Percentiles rank a stretch among this genome's conserved stretches.
Evolutionary conservation across 345 rosid species (phyloP).

Genomic region (Populus ilicifolia): DNA sequence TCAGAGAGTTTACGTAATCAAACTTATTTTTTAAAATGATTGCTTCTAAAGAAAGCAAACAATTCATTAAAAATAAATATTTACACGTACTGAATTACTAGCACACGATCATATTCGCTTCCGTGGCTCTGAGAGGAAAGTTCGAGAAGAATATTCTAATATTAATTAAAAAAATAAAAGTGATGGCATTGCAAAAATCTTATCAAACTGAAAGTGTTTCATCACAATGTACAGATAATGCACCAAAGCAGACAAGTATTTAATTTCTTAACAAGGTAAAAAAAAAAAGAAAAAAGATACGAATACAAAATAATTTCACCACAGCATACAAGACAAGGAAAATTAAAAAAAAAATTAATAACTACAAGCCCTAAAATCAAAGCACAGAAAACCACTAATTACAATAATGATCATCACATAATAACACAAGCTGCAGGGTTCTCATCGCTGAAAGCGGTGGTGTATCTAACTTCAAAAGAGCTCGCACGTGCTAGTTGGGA

Average conservation of each 20-base stretch:
- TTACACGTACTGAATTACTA: no score
- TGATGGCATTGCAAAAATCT: no score
- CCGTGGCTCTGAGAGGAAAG: no score
- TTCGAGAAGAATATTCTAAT: no score
- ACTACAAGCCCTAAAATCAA: background rate
- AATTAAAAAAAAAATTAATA: background rate
- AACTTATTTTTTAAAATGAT: no score
- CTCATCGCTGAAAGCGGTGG: constrained; percentile 94
- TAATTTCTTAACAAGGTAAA: background rate
- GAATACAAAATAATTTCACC: background rate
- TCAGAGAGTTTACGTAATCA: no score
- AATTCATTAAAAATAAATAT: no score
- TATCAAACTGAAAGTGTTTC: no score
- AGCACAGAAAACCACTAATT: background rate
- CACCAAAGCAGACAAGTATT: background rate
- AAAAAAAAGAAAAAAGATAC: no score
- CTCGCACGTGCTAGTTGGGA: constrained; percentile 85
- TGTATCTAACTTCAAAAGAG: constrained; percentile 92
- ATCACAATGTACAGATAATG: background rate
- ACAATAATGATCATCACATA: constrained; percentile 44
- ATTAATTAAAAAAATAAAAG: no score
- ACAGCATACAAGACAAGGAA: background rate
- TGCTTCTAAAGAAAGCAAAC: no score
- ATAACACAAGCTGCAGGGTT: constrained; percentile 62
- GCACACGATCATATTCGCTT: no score